A percentile compares a stretch with the other conserved stretches of the same genome.
phyloP scores from a whole-genome alignment of 257 asterid species.

The Nyctanthes arbortristis region DNA sequence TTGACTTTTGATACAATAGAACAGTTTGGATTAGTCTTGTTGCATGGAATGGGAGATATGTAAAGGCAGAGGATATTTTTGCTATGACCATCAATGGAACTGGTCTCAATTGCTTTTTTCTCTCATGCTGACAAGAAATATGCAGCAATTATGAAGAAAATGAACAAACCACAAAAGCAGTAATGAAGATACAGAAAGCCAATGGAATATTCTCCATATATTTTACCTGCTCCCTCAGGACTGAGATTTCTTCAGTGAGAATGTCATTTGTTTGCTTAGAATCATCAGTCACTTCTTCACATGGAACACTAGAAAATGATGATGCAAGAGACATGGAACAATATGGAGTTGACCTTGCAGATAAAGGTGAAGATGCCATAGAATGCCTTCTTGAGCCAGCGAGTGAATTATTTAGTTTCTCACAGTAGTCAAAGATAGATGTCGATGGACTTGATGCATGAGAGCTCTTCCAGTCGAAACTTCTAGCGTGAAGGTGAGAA shows the following conservation, averaged over 20 bases:
- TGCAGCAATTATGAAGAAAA: background rate
- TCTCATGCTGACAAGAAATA: background rate
- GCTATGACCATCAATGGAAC: no score
- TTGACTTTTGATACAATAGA: background rate
- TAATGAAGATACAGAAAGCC: constrained; percentile 3
- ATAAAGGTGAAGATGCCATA: constrained; percentile 43
- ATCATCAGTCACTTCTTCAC: constrained; percentile 38
- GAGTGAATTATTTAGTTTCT: constrained; percentile 36
- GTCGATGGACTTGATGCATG: constrained; percentile 38
- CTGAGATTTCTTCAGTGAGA: constrained; percentile 47
- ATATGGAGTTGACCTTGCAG: constrained; percentile 37
- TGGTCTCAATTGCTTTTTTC: background rate
- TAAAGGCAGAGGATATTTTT: no score
- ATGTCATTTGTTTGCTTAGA: constrained; percentile 40
- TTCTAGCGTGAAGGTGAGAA: constrained; percentile 33
- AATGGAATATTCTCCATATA: background rate
- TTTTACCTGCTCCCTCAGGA: constrained; percentile 61
- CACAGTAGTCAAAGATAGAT: constrained; percentile 41
- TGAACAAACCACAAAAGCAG: background rate
- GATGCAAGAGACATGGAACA: constrained; percentile 28
- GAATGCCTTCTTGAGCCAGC: constrained; percentile 40
- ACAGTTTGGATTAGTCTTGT: constrained; percentile 1
- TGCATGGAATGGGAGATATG: background rate
- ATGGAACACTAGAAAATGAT: constrained; percentile 31
- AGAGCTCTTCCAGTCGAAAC: constrained; percentile 29